Evolutionary conservation across 305 asterid species (phyloP).

Genomic region (Euphrasia arctica): DNA sequence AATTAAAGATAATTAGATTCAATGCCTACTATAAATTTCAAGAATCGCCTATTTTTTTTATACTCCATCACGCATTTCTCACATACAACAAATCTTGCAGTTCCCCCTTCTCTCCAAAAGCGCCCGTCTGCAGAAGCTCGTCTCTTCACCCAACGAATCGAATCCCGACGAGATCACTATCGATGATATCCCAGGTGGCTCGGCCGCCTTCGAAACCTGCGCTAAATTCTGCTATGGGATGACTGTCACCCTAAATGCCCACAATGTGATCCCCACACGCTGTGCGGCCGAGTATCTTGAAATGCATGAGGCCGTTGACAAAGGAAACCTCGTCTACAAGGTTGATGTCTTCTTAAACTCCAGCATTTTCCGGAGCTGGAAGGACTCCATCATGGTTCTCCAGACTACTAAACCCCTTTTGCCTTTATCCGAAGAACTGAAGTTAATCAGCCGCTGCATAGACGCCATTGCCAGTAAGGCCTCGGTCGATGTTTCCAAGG

Average conservation of each 20-base stretch:
- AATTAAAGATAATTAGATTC: not conserved
- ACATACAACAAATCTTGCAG: constrained; percentile 20
- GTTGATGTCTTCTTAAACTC: constrained; percentile 43
- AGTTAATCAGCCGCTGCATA: constrained; percentile 31
- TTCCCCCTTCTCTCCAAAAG: constrained; percentile 44
- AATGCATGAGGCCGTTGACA: constrained; percentile 41
- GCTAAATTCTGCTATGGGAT: constrained; percentile 43
- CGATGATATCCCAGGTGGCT: constrained; percentile 44
- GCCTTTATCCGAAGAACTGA: constrained; percentile 40
- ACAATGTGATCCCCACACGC: constrained; percentile 37
- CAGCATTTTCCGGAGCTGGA: constrained; percentile 46
- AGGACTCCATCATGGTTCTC: constrained; percentile 43
- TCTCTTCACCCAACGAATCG: constrained; percentile 30
- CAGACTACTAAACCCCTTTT: constrained; percentile 32
- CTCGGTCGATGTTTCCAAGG: constrained; percentile 31
- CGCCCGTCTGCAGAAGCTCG: constrained; percentile 33
- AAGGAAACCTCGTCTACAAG: constrained; percentile 49
- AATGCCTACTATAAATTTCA: not conserved
- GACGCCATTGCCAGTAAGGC: constrained; percentile 44
- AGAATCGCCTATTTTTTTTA: too few species aligned
- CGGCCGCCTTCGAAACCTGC: constrained; percentile 40
- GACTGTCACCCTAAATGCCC: constrained; percentile 37
- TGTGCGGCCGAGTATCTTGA: constrained; percentile 50
- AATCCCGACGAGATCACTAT: constrained; percentile 29
- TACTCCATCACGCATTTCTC: not conserved